These are phyloP conservation scores for Tulasnella sp. DNA, from an alignment of 768 basidiomycete genomes.

Conservation along the genomic window DNA sequence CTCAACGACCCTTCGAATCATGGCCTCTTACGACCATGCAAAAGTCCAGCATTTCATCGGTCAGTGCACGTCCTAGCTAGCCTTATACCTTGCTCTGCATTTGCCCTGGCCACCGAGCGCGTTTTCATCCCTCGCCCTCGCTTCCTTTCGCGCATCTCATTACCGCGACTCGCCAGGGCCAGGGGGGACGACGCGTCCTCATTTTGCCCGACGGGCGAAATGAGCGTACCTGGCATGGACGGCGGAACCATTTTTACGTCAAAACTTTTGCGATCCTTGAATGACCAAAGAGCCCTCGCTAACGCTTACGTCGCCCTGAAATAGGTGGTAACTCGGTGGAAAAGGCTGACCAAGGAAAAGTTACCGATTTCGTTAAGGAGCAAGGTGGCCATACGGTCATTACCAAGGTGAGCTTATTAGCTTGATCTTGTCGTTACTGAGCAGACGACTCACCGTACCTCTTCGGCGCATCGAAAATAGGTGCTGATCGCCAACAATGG, in stretches of 20 bases:
- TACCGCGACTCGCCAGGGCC: background rate
- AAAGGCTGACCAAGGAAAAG: slow-evolving; percentile 72
- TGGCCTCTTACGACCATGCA: slow-evolving; percentile 52
- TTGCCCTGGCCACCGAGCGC: background rate
- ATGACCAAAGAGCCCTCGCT: background rate
- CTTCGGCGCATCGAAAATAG: slow-evolving; percentile 48
- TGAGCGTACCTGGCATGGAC: background rate
- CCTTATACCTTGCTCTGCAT: background rate
- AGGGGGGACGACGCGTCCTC: background rate
- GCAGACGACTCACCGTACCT: background rate
- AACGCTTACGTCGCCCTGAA: background rate
- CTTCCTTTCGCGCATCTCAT: background rate
- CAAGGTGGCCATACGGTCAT: slow-evolving; percentile 98
- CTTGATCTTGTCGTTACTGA: background rate
- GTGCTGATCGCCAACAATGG: slow-evolving; percentile 99
- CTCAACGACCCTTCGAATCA: slow-evolving; percentile 26
- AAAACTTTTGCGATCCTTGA: background rate
- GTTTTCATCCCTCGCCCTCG: background rate
- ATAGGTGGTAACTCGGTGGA: slow-evolving; percentile 92
- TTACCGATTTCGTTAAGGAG: slow-evolving; percentile 87
- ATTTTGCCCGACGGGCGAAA: slow-evolving; percentile 2
- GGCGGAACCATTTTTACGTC: background rate
- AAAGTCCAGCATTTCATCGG: slow-evolving; percentile 69
- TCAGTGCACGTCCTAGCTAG: slow-evolving; percentile 41
- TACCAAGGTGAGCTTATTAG: slow-evolving; percentile 75